phyloP scores from a whole-genome alignment of 2,329 filamentous ascomycete species.

The Penicillium vulpinum region DNA sequence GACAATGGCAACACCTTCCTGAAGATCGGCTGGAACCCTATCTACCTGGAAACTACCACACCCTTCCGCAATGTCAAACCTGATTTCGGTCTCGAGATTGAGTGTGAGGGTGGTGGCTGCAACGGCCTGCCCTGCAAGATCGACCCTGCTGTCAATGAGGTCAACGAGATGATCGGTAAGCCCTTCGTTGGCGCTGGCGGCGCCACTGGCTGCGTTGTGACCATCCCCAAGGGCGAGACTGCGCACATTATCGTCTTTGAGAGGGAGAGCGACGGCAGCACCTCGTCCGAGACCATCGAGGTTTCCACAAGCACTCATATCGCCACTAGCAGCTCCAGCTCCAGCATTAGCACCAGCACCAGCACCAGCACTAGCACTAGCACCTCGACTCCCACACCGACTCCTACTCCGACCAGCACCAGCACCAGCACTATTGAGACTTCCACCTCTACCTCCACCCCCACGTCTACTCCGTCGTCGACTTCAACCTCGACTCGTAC shows the following conservation, averaged over 20 bases:
- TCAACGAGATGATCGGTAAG: conserved; percentile 61
- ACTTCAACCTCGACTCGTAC: conserved; percentile 3
- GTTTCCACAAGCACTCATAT: conserved; percentile 15
- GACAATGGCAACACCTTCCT: conserved; percentile 66
- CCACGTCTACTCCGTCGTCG: conserved; percentile 20
- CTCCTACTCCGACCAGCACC: conserved; percentile 14
- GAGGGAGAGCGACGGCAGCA: conserved; percentile 18
- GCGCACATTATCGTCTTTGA: conserved; percentile 67
- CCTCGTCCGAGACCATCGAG: conserved; percentile 12
- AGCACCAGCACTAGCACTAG: conserved; percentile 14
- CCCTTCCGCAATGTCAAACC: conserved; percentile 60
- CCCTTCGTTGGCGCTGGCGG: conserved; percentile 64
- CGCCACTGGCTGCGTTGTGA: conserved; percentile 73
- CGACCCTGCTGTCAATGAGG: conserved; percentile 57
- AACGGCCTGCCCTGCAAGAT: conserved; percentile 74
- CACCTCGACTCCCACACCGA: conserved; percentile 14
- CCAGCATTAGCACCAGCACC: conserved; percentile 14
- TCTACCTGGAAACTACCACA: conserved; percentile 59
- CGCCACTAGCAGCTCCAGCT: conserved; percentile 11
- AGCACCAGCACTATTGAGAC: conserved; percentile 11
- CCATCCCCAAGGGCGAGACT: conserved; percentile 64
- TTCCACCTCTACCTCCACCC: conserved; percentile 16
- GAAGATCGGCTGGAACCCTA: conserved; percentile 77
- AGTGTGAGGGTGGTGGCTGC: conserved; percentile 66
- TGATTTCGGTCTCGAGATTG: conserved; percentile 67